Evolutionary conservation across 495 filamentous ascomycete species (phyloP).

Genomic region (Annulohypoxylon maeteangense): DNA sequence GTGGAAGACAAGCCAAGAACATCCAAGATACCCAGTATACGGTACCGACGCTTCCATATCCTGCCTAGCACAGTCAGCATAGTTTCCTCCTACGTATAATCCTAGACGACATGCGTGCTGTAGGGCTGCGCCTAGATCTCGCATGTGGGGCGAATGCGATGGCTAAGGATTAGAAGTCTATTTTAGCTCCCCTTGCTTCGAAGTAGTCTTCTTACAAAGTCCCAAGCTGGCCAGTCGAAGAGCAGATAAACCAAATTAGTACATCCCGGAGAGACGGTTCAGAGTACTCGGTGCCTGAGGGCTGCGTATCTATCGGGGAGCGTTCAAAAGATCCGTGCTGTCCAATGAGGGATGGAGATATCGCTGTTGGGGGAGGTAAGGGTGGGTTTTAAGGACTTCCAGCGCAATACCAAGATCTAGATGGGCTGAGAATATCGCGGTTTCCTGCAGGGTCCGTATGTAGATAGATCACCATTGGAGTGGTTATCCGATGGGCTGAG

Average conservation of each 20-base stretch:
- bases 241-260: not conserved
- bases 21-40: too few species aligned
- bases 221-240: not conserved
- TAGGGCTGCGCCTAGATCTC: not conserved
- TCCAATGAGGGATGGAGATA: not conserved
- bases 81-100: too few species aligned
- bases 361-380: not conserved
- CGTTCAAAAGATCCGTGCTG: not conserved
- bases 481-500: not conserved
- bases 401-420: not conserved
- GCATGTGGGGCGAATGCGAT: not conserved
- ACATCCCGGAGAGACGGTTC: too few species aligned
- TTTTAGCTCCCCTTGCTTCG: not conserved
- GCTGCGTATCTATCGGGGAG: not conserved
- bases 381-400: not conserved
- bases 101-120: not conserved
- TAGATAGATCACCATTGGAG: not conserved
- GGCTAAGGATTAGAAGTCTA: not conserved
- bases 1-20: too few species aligned
- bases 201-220: not conserved
- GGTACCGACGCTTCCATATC: too few species aligned
- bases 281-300: not conserved
- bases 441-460: not conserved
- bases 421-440: not conserved
- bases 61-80: too few species aligned